These are phyloP conservation scores for Tetraselmis chui DNA, from an alignment of 139 green algal genomes.

Conservation along the genomic window DNA sequence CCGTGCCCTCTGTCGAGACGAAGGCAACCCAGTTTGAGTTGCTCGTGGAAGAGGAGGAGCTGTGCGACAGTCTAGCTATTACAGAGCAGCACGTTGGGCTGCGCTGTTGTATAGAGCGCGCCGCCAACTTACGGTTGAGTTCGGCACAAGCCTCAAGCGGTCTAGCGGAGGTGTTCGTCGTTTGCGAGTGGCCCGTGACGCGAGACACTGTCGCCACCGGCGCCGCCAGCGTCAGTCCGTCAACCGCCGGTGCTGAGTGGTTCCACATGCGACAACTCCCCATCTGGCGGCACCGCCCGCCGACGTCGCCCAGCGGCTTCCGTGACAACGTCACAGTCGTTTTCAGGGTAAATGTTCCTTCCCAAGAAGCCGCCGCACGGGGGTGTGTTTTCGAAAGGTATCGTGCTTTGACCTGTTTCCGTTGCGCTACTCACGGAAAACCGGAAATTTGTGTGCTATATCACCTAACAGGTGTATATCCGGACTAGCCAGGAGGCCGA, in stretches of 20 bases:
- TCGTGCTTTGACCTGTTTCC: too few relatives aligned
- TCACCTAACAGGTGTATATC: not conserved
- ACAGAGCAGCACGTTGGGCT: not conserved
- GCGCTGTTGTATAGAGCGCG: not conserved
- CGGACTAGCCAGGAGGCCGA: not conserved
- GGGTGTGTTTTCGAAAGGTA: too few relatives aligned
- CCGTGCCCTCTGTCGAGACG: too few relatives aligned
- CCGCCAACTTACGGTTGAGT: not conserved
- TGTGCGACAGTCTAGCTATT: too few relatives aligned
- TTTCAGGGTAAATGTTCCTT: not conserved
- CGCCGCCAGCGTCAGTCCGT: not conserved
- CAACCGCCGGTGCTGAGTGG: not conserved
- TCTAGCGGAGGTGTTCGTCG: not conserved
- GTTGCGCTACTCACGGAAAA: too few relatives aligned
- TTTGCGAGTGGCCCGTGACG: not conserved
- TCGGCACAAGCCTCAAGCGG: not conserved
- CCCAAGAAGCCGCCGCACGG: too few relatives aligned
- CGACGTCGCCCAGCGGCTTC: not conserved
- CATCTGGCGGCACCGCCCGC: not conserved
- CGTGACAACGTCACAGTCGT: not conserved
- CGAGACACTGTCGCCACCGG: not conserved
- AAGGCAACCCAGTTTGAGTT: too few relatives aligned
- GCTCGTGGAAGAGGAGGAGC: too few relatives aligned
- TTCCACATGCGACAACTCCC: not conserved
- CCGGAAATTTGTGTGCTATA: not conserved